These are phyloP conservation scores for Amylocarpus encephaloides DNA, from an alignment of 2,329 filamentous ascomycete genomes.

Conservation along the genomic window DNA sequence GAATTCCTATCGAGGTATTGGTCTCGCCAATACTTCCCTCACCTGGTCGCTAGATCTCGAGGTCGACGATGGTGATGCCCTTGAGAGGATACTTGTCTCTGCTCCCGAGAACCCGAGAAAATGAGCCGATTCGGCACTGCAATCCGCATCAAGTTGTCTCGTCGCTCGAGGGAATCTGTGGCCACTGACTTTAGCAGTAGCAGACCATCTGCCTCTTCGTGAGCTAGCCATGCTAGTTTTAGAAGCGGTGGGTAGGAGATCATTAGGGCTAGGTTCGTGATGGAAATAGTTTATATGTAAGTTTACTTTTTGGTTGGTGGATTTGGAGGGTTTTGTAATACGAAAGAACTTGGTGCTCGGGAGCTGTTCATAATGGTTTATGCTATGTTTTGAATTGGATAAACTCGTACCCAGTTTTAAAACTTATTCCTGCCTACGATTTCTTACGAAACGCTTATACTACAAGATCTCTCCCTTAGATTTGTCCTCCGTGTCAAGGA, in stretches of 20 bases:
- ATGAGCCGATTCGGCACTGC: too few species aligned
- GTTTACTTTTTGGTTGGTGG: too few species aligned
- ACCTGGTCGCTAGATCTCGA: conserved; percentile 1
- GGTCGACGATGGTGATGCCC: conserved; percentile 28
- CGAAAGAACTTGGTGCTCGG: too few species aligned
- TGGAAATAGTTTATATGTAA: neutral
- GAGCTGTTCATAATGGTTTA: too few species aligned
- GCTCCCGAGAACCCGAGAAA: conserved; percentile 34
- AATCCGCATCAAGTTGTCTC: conserved; percentile 34
- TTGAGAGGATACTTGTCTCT: conserved; percentile 35
- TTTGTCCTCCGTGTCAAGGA: neutral
- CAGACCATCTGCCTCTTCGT: conserved; percentile 32
- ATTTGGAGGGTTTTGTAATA: too few species aligned
- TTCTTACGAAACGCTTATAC: too few species aligned
- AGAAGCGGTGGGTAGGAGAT: conserved; percentile 31
- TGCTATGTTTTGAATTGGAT: neutral
- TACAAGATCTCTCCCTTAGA: neutral
- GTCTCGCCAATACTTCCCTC: neutral
- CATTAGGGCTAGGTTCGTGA: conserved; percentile 9
- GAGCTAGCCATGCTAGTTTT: conserved; percentile 36
- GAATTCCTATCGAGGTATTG: conserved; percentile 14
- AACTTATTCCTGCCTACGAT: too few species aligned
- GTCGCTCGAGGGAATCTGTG: conserved; percentile 16
- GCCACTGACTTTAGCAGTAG: conserved; percentile 25
- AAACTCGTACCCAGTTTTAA: neutral